phyloP scores from a whole-genome alignment of 306 rosid species.

The Vigna hirtella region DNA sequence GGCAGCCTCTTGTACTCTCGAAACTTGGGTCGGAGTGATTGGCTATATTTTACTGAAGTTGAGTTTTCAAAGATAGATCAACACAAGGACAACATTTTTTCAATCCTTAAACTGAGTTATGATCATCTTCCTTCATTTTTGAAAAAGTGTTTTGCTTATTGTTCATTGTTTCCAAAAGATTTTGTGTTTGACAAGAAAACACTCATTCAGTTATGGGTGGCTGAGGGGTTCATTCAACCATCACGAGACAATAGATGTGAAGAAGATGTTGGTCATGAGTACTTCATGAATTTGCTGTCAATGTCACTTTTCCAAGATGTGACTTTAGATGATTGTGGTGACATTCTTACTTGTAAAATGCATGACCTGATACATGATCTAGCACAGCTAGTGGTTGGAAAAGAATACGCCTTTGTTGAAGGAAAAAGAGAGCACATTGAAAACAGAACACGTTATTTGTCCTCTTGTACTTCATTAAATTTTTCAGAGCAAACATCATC shows the following conservation, averaged over 20 bases:
- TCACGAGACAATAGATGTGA: slow-evolving; percentile 7
- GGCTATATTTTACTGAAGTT: slow-evolving; percentile 47
- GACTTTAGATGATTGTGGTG: neutral
- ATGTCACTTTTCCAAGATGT: slow-evolving; percentile 49
- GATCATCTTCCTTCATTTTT: slow-evolving; percentile 52
- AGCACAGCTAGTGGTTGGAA: slow-evolving; percentile 33
- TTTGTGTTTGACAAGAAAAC: slow-evolving; percentile 17
- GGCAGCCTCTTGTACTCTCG: slow-evolving; percentile 48
- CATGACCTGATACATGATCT: slow-evolving; percentile 55
- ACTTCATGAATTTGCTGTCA: slow-evolving; percentile 43
- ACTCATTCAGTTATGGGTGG: slow-evolving; percentile 49
- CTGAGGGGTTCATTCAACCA: slow-evolving; percentile 53
- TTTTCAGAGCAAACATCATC: neutral
- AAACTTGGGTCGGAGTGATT: slow-evolving; percentile 39
- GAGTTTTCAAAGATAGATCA: slow-evolving; percentile 44
- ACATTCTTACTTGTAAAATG: slow-evolving; percentile 36
- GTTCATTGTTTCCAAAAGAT: slow-evolving; percentile 53
- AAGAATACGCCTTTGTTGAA: neutral
- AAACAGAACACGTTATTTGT: slow-evolving; percentile 26
- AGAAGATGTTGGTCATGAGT: slow-evolving; percentile 54
- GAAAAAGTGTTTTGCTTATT: slow-evolving; percentile 52
- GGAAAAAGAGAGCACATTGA: neutral
- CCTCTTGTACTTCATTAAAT: slow-evolving; percentile 13
- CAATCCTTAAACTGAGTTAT: slow-evolving; percentile 45
- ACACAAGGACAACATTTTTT: slow-evolving; percentile 36